A percentile compares a stretch with the other conserved stretches of the same genome.
Conservation (phyloP, 2,329 filamentous ascomycete genomes). For the Calonectria hawksworthii region DNA sequence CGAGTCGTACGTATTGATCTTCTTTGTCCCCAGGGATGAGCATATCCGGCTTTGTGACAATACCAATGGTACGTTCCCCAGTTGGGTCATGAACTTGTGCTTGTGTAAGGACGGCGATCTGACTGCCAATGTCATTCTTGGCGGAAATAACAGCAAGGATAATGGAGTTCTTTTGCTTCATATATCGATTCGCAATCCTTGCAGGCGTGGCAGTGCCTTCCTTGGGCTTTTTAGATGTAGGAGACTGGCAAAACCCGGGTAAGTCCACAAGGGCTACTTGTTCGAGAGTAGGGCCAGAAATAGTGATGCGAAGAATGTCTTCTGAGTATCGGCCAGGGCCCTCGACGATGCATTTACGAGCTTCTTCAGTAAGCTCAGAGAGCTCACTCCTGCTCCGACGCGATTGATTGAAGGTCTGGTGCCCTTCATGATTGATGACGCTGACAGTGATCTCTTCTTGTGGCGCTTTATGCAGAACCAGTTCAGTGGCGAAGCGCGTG, state of each 20-base stretch:
- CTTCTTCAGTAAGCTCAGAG: not conserved
- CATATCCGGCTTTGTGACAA: slow-evolving; percentile 10
- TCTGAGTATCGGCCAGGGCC: not conserved
- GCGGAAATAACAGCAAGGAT: not conserved
- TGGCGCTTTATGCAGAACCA: not conserved
- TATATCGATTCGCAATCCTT: not conserved
- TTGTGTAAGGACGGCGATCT: slow-evolving; percentile 49
- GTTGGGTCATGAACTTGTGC: not conserved
- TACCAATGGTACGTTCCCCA: slow-evolving; percentile 10
- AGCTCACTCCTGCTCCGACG: not conserved
- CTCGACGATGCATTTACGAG: not conserved
- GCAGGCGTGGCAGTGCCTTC: not conserved
- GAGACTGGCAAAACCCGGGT: not conserved
- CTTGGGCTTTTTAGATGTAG: not conserved
- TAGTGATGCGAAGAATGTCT: not conserved
- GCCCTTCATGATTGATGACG: not conserved
- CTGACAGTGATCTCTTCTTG: not conserved
- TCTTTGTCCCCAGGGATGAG: slow-evolving; percentile 22
- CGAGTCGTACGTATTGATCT: slow-evolving; percentile 49
- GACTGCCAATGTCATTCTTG: not conserved
- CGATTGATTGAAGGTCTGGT: not conserved
- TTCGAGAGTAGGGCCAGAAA: not conserved
- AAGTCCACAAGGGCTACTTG: not conserved
- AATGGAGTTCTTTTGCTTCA: not conserved
- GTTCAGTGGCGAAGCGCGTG: not conserved